Evolutionary conservation across 2,329 filamentous ascomycete genomes (phyloP).

Genomic region (Clonostachys solani): DNA sequence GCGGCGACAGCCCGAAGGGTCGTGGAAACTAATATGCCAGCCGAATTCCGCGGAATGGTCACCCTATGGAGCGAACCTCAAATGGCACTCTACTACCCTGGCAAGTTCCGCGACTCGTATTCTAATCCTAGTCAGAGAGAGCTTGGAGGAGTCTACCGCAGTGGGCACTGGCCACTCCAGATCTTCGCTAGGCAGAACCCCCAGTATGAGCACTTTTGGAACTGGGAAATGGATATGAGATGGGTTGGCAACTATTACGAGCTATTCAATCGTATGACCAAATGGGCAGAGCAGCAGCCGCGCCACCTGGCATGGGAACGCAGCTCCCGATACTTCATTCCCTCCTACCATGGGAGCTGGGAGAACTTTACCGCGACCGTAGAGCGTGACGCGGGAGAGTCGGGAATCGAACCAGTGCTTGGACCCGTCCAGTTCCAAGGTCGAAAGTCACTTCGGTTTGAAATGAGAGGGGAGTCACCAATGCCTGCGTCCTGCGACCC

Average conservation of each 20-base stretch:
- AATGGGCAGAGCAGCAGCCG: slow-evolving; percentile 65
- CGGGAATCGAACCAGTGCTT: slow-evolving; percentile 56
- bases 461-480: slow-evolving; percentile 46
- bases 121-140: slow-evolving; percentile 51
- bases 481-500: slow-evolving; percentile 51
- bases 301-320: slow-evolving; percentile 75
- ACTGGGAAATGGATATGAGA: slow-evolving; percentile 67
- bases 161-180: slow-evolving; percentile 58
- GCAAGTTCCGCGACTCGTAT: slow-evolving; percentile 66
- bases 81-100: slow-evolving; percentile 74
- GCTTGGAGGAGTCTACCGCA: slow-evolving; percentile 67
- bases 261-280: slow-evolving; percentile 62
- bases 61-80: slow-evolving; percentile 83
- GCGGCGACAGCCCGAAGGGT: slow-evolving; percentile 67
- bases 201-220: slow-evolving; percentile 65
- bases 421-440: slow-evolving; percentile 57
- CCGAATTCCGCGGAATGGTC: slow-evolving; percentile 76
- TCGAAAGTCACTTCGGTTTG: slow-evolving; percentile 39
- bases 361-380: slow-evolving; percentile 67
- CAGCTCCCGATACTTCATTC: slow-evolving; percentile 72
- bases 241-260: slow-evolving; percentile 67
- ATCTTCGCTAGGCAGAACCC: slow-evolving; percentile 60
- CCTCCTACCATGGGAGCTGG: slow-evolving; percentile 64
- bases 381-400: slow-evolving; percentile 51
- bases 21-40: slow-evolving; percentile 60